Base-by-base conservation (phyloP, 2,329 filamentous ascomycete species). In the Alternaria rosae region DNA sequence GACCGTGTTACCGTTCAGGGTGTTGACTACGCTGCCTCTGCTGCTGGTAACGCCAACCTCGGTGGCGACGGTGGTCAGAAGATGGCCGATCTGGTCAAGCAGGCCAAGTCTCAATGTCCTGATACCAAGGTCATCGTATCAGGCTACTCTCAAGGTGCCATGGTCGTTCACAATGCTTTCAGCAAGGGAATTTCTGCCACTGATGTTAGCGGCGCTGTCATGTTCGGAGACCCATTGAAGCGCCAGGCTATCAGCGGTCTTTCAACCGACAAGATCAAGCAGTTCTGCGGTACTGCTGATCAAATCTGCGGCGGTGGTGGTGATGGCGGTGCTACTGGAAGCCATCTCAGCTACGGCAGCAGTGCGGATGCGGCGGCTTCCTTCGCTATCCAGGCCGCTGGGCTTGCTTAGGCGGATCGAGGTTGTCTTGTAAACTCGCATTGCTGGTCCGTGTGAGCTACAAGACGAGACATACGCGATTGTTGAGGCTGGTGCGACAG, bases 141-240 rank as follows among this genome's bases (percentile, higher is more conserved):
- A 3, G 75, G 75, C 20, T 78, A 78, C 56, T 71, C 64, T 2
- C 76, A 78, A 57, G 76, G 76, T 13, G 76, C 59, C 9, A 75
- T 77, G 71, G 74, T 77, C 8, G 74, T 77, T 5, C 75, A 76
- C 65, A 74, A 72, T 32, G 69, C 73, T 9, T 73, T 76, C 61
- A 61, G 25, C 3, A 66, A 75, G 20, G 72, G 73, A 5, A 42
- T 74, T 13, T 64, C 68, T 12, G 61, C 69, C 2, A 50, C 68
- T 2, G 51, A 76, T 41, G 69, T 78, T 28, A 61, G 67, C 15
- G 75, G 70, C 15, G 72, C 69, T 7, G 59, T 77, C 26, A 57
- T 75, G 30, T 76, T 77, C 42, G 74, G 74, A 30, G 73, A 77
- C 54, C 74, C 74, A 57, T 65, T 76, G 57, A 76, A 76, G 67